Evolutionary conservation across 108 stramenopile genomes (phyloP).

Genomic region (Nitzschia putrida): DNA sequence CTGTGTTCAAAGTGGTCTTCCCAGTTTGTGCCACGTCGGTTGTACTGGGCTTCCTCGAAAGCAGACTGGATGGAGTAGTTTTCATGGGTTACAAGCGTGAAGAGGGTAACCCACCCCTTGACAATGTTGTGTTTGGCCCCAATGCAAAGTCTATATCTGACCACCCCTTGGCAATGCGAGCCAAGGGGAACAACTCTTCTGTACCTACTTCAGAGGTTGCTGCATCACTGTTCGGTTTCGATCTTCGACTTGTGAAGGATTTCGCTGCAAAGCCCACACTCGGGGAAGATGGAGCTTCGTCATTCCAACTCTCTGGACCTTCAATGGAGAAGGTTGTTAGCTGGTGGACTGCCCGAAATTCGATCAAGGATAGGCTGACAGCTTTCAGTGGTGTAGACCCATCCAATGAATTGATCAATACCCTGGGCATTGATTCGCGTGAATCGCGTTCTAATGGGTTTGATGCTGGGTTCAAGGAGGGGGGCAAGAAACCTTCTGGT

Average conservation of each 20-base stretch:
- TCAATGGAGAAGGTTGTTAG: constrained; percentile 58
- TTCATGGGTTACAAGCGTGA: constrained; percentile 73
- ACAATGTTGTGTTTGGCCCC: constrained; percentile 73
- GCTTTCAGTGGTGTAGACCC: constrained; percentile 75
- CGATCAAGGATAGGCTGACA: constrained; percentile 70
- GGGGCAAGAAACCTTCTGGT: constrained; percentile 47
- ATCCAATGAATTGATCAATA: constrained; percentile 44
- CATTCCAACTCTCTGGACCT: constrained; percentile 60
- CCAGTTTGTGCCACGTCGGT: constrained; percentile 75
- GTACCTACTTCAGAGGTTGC: constrained; percentile 38
- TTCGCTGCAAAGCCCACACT: constrained; percentile 61
- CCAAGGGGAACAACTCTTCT: constrained; percentile 50
- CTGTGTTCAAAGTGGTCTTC: constrained; percentile 68
- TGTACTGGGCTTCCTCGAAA: constrained; percentile 79
- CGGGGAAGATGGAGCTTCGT: constrained; percentile 53
- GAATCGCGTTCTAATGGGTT: constrained; percentile 19
- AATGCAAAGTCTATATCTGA: constrained; percentile 59
- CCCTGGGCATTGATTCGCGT: constrained; percentile 34
- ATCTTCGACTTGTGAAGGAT: constrained; percentile 76
- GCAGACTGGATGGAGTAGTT: constrained; percentile 71
- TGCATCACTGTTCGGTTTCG: constrained; percentile 72
- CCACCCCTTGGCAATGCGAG: constrained; percentile 71
- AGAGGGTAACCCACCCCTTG: constrained; percentile 71
- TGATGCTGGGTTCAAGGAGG: constrained; percentile 45
- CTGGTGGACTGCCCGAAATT: constrained; percentile 79